These are phyloP conservation scores for Paramecium primaurelia DNA, from an alignment of 73 alveolate species.

Conservation along the genomic window DNA sequence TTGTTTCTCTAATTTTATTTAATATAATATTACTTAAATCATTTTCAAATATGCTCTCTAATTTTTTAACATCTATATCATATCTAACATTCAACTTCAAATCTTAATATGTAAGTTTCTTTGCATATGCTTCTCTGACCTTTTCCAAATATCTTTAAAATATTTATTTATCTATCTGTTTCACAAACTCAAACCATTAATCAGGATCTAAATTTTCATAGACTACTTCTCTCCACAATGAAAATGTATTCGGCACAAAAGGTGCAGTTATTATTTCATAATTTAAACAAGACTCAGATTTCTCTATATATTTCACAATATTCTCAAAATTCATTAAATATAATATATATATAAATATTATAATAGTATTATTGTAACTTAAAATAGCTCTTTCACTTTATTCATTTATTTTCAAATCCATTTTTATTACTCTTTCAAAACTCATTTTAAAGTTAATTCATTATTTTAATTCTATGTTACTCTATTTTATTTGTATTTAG, in stretches of 20 bases:
- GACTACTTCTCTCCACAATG: slow-evolving; percentile 31
- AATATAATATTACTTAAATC: not conserved
- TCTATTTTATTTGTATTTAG: not conserved
- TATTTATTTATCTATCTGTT: not conserved
- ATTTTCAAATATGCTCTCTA: not conserved
- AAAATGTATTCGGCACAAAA: slow-evolving; percentile 1
- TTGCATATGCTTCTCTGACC: not conserved
- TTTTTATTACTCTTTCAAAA: not conserved
- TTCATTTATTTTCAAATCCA: not conserved
- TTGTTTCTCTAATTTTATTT: not conserved
- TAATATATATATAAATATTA: not conserved
- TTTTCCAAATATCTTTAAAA: not conserved
- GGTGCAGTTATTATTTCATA: slow-evolving; percentile 8
- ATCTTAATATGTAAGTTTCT: slow-evolving; percentile 17
- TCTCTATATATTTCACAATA: not conserved
- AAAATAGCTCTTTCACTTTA: not conserved
- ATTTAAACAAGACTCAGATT: not conserved
- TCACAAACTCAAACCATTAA: not conserved
- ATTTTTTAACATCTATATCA: not conserved
- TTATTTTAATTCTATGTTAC: not conserved
- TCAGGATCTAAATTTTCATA: not conserved
- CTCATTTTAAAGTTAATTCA: not conserved
- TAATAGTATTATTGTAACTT: not conserved
- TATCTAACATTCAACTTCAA: not conserved
- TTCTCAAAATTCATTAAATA: not conserved